Evolutionary conservation across 306 rosid species (phyloP).

Genomic region (Erythrophleum fordii): DNA sequence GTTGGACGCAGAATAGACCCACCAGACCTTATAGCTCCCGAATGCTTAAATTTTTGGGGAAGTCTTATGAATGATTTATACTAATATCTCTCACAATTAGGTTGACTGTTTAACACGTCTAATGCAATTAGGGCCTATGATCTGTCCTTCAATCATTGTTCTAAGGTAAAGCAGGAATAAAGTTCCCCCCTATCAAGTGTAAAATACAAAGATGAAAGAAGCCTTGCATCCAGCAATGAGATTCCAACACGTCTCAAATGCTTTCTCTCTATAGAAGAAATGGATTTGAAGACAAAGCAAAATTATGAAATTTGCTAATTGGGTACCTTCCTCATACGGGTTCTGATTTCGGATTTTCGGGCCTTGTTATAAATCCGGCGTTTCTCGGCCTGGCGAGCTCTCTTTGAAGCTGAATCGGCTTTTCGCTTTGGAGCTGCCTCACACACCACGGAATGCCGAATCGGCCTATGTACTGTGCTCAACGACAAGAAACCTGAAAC

Average conservation of each 20-base stretch:
- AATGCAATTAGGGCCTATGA: neutral
- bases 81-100: neutral
- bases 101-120: neutral
- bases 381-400: conserved; percentile 87
- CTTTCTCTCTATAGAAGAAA: neutral
- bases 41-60: neutral
- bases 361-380: conserved; percentile 83
- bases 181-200: neutral
- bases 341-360: conserved; percentile 77
- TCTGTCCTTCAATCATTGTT: neutral
- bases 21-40: neutral
- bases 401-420: conserved; percentile 87
- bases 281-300: neutral
- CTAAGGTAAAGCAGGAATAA: conserved; percentile 1
- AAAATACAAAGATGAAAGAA: neutral
- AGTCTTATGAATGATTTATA: neutral
- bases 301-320: neutral
- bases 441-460: conserved; percentile 60
- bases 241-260: neutral
- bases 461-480: conserved; percentile 46
- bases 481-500: conserved; percentile 59
- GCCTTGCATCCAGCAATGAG: neutral
- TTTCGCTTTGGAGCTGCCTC: conserved; percentile 69
- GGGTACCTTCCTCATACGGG: conserved; percentile 86
- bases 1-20: neutral